Evolutionary conservation across 306 rosid species (phyloP), one percentile per base, ranked within the genome.

Genomic region (Calophaca sinica): DNA sequence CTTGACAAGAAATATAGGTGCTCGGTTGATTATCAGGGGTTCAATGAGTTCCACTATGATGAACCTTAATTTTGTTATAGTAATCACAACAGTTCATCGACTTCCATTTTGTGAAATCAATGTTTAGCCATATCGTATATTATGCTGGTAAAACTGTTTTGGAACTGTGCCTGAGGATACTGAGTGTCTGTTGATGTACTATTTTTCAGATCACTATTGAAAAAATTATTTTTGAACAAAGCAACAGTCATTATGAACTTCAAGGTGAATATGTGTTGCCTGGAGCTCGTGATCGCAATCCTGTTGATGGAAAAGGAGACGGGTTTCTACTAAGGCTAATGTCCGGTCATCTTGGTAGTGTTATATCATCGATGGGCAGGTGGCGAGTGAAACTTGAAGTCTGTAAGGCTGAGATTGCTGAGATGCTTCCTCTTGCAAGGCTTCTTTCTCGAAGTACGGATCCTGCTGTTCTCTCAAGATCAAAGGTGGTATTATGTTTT

Each of bases 311-410:
- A 82, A 85, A 84, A 77, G 82, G 73, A 38, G 90, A 83, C 79
- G 88, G 84, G 48, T 71, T 87, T 72, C 70, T 87, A 53, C 79
- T 84, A 72, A 82, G 79, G 77, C 81, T 86, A 29, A 84, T 86
- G 91, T 87, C 92, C 69, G 90, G 88, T 69, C 86, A 88, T 85
- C 88, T 94, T 62, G 86, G 94, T 61, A 91, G 93, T 80, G 91
- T 83, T 80, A 88, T 94, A 82, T 94, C 98, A 70, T 91, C 98
- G 12, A 82, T 90, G 96, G 98, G 98, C 26, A 88, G 98, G 83
- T 94, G 98, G 98, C 87, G 97, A 86, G 88, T 91, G 96, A 90
- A 90, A 70, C 88, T 94, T 61, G 98, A 91, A 81, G 96, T 92
- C 77, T 85, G 72, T 42, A 84, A 87, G 77, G 96, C 96, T 71